Base-by-base conservation (phyloP, 306 rosid species). In the Inga laurina region DNA sequence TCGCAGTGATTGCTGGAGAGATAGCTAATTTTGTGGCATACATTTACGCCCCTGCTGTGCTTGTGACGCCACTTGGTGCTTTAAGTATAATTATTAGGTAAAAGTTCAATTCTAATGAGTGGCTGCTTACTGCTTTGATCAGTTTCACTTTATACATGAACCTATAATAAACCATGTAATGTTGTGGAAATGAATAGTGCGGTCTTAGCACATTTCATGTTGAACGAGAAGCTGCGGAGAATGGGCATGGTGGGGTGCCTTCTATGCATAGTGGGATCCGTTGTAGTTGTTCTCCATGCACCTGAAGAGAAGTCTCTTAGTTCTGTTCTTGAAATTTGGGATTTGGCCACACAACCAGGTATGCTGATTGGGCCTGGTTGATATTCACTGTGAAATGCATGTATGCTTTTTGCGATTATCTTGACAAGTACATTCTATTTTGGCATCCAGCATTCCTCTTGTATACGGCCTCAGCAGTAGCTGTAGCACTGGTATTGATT, bases 1-100 rank as follows among this genome's bases (percentile, higher is more conserved):
- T 82, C 61, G 16, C 85, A 92, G 98, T 94, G 98, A 89, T 94
- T 86, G 93, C 88, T 51, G 98, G 98, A 24, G 98, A 94, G 83
- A 79, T 92, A 41, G 87, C 98, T 59, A 94, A 94, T 88, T 94
- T 94, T 66, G 93, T 90, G 43, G 98, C 97, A 21, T 94, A 94
- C 69, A 80, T 92, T 45, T 94, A 86, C 43, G 94, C 98, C 11
- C 97, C 98, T 5, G 97, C 98, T 3, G 93, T 83, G 76, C 97
- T 94, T 48, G 98, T 94, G 73, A 92, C 97, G 1, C 98, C 98
- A 8, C 97, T 94, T 27, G 98, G 98, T 78, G 98, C 98, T 52
- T 84, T 94, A 83, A 94, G 98, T 88, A 94, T 94, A 79, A 92
- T 94, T 86, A 93, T 94, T 54, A 94, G 98, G 98, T 94, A 84